phyloP scores from a whole-genome alignment of 1,284 basidiomycete genomes.

The Cerioporus squamosus region DNA sequence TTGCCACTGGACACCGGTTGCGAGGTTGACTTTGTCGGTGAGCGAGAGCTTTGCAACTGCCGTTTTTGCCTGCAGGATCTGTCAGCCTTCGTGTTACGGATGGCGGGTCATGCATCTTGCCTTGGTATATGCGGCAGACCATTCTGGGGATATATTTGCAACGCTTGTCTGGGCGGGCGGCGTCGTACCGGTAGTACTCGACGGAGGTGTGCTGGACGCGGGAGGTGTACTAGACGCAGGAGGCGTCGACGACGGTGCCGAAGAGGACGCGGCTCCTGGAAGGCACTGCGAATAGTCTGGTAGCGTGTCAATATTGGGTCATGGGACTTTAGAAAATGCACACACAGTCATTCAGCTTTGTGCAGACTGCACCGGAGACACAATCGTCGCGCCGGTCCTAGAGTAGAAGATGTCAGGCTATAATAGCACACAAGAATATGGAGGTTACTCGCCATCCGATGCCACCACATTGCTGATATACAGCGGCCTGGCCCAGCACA shows the following conservation, averaged over 20 bases:
- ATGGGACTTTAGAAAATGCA: not conserved
- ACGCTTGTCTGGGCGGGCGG: constrained; percentile 27
- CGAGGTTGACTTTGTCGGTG: constrained; percentile 59
- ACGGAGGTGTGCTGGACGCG: constrained; percentile 59
- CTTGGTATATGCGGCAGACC: constrained; percentile 59
- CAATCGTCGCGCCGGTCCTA: constrained; percentile 52
- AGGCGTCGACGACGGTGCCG: constrained; percentile 22
- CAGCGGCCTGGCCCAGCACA: constrained; percentile 31
- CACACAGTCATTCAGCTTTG: constrained; percentile 46
- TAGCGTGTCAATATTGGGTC: not conserved
- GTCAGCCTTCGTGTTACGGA: not conserved
- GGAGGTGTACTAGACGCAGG: too few species aligned
- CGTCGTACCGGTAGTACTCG: constrained; percentile 43
- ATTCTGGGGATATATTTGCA: constrained; percentile 55
- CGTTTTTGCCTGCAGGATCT: constrained; percentile 42
- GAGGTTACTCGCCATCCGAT: constrained; percentile 46
- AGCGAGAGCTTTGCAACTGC: constrained; percentile 54
- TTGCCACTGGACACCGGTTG: constrained; percentile 47
- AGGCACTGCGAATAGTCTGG: constrained; percentile 54
- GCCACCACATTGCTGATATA: constrained; percentile 53
- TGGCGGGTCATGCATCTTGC: constrained; percentile 26
- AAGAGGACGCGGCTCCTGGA: constrained; percentile 36
- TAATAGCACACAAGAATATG: not conserved
- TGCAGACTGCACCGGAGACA: constrained; percentile 45
- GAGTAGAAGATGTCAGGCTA: not conserved